These are phyloP conservation scores for Corrigiola litoralis DNA, from an alignment of 179 eudicot species.

Conservation along the genomic window DNA sequence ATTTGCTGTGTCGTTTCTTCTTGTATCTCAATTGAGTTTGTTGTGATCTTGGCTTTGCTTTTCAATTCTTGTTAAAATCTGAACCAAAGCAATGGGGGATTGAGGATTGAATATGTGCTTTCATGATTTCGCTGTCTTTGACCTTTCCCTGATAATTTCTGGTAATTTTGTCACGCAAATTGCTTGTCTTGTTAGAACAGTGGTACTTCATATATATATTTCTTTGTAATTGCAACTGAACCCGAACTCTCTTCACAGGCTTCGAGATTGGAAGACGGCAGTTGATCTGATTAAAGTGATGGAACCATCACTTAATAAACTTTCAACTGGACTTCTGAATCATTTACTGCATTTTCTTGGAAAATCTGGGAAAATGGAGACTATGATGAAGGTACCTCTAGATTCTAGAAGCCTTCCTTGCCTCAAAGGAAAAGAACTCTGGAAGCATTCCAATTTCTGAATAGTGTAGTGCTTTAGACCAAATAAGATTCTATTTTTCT, in stretches of 20 bases:
- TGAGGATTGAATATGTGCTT: not conserved
- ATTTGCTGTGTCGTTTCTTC: not conserved
- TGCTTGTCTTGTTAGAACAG: not conserved
- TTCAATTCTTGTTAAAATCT: not conserved
- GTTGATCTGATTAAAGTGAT: conserved; percentile 47
- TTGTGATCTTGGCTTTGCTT: not conserved
- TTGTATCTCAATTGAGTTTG: not conserved
- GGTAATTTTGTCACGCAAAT: not conserved
- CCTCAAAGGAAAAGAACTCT: too few species aligned
- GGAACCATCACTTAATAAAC: conserved; percentile 56
- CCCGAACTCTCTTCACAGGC: conserved; percentile 36
- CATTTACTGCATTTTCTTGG: conserved; percentile 80
- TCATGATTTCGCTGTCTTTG: not conserved
- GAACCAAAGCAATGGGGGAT: not conserved
- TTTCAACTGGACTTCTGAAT: conserved; percentile 80
- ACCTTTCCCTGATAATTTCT: not conserved
- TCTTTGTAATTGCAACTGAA: conserved; percentile 9
- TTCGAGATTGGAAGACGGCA: conserved; percentile 79
- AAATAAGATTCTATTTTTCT: too few species aligned
- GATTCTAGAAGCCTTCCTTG: too few species aligned
- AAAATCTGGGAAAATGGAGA: conserved; percentile 75
- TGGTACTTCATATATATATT: not conserved
- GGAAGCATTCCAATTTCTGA: not conserved
- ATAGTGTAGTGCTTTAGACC: not conserved
- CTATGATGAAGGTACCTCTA: conserved; percentile 81